Base-by-base conservation (phyloP, 371 early-diverging fungal genomes). In the Mucor plumbeus region DNA sequence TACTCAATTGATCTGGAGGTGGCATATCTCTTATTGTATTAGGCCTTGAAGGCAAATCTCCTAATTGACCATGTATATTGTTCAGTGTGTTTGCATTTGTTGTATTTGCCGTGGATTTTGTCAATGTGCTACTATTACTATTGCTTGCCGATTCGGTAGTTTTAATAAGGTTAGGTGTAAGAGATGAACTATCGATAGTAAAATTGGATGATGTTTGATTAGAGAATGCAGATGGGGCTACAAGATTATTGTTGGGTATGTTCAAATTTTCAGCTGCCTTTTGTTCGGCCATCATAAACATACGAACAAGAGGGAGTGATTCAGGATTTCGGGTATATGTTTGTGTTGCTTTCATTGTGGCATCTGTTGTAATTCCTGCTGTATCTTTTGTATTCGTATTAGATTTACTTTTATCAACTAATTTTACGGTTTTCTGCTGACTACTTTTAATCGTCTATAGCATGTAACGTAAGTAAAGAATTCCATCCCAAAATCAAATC, bases 271-370 rank as follows among this genome's bases (percentile, higher is more conserved):
- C 61, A 0, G 60, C 54, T 13, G 68, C 44, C 4, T 66, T 66
- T 63, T 65, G 64, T 15, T 70, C 73, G 4, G 71, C 39, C 19
- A 72, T 82, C 64, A 73, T 76, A 64, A 82, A 82, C 63, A 82
- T 68, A 1, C 82, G 79, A 3, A 75, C 74, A 43, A 82, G 73
- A 14, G 79, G 82, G 39, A 77, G 70, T 3, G 73, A 59, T 59
- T 80, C 78, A n/a, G 70, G 73, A 61, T 72, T 76, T 19, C 72
- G 71, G 63, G 73, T 73, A 67, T 70, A 65, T 19, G 65, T 48
- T 7, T 41, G 69, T 19, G 61, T 43, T 47, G 21, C 19, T 41
- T 64, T 59, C 3, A 56, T 39, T 4, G 55, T 47, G 13, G 65
- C 33, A 34, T 34, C 48, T 4, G 53, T 8, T 10, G 47, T 47